Evolutionary conservation across 768 basidiomycete species (phyloP).

Genomic region (Boletus vermiculosoides): DNA sequence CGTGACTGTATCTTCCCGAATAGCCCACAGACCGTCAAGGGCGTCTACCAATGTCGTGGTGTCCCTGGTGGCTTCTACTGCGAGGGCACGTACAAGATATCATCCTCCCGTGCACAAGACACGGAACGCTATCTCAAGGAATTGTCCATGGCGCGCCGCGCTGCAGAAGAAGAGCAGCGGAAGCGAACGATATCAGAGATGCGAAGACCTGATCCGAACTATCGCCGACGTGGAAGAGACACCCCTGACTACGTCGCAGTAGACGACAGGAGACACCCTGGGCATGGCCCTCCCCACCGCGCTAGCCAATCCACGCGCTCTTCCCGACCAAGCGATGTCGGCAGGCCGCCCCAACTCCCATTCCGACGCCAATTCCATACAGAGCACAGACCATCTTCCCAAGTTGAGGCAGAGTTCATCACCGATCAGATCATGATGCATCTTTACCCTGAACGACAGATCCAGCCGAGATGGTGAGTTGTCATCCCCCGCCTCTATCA

Average conservation of each 20-base stretch:
- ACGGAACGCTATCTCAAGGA: constrained; percentile 33
- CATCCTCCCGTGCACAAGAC: constrained; percentile 34
- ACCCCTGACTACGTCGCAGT: constrained; percentile 1
- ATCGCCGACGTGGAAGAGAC: constrained; percentile 19
- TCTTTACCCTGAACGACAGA: constrained; percentile 33
- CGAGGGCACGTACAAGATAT: constrained; percentile 35
- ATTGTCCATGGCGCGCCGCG: constrained; percentile 19
- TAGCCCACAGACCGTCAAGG: constrained; percentile 29
- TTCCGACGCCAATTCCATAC: constrained; percentile 11
- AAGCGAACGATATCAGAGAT: constrained; percentile 28
- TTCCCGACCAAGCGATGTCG: constrained; percentile 21
- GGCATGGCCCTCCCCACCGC: constrained; percentile 6
- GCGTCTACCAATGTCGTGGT: constrained; percentile 34
- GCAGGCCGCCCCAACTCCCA: constrained; percentile 16
- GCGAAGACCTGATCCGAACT: constrained; percentile 23
- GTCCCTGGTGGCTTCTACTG: constrained; percentile 36
- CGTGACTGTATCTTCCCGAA: constrained; percentile 34
- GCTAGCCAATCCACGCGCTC: background rate
- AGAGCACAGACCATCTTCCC: constrained; percentile 21
- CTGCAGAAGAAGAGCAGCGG: constrained; percentile 32
- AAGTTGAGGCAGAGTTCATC: constrained; percentile 33
- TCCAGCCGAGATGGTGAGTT: constrained; percentile 34
- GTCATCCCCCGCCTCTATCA: background rate
- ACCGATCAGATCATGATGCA: constrained; percentile 37
- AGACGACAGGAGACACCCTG: constrained; percentile 6